Evolutionary conservation across 352 stramenopile genomes (phyloP), one percentile per base, ranked within the genome.

Genomic region (Halophytophthora batemanensis): DNA sequence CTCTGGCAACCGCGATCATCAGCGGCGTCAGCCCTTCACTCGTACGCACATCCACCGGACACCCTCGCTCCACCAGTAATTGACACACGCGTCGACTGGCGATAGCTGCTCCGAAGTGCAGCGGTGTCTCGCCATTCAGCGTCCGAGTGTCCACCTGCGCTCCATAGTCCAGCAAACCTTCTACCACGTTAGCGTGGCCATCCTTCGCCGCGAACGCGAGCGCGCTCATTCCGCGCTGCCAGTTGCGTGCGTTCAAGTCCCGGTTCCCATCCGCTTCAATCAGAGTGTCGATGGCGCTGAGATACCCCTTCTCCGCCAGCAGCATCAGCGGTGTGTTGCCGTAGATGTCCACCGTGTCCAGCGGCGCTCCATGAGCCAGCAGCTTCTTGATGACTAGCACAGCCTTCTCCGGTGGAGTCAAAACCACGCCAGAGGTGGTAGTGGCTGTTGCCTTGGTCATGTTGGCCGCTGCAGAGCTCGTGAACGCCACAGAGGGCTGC

Each of bases 381-480:
- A 95, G 51, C 54, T 93, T 93, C 53, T 87, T 82, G 22, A 93
- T 81, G 46, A 93, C 82, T 64, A 90, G 67, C 36, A 88, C 72
- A 10, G 85, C 73, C 46, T 81, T 83, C 49, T 90, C 78, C 3
- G 67, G 45, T 3, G 69, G 46, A 14, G 66, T 71, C n/a, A 85
- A 61, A 3, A 69, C 64, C 14, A 29, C 44, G 12, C 55, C 44
- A 5, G 63, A 54, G 10, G 46, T 38, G 7, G 41, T 59, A 59
- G 56, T 66, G 14, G 25, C 25, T 4, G 37, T n/a, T 41, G 47
- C 19, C 60, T 66, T 69, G 2, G 54, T 56, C 33, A 59, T 47
- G 33, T 69, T 55, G 5, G 61, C 44, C 10, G 55, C 40, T 12
- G 66, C 65, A 13, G 56, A 56, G 41, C 50, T 75, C 10, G 71